Conservation (phyloP, 768 basidiomycete species). For the Boletus rubescentipes region DNA sequence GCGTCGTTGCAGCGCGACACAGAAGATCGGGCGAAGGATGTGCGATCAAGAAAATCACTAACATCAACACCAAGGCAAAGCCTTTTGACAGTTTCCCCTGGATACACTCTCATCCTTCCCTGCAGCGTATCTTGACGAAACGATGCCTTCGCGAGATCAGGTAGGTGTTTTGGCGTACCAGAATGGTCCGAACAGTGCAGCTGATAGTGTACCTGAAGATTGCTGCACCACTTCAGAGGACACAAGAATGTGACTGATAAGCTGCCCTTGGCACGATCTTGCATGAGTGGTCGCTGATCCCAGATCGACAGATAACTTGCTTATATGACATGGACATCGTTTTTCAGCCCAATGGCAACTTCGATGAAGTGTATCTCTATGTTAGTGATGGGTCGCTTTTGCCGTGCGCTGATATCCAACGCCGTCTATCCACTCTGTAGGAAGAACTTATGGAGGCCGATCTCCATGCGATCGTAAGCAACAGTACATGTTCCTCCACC, state of each 20-base stretch:
- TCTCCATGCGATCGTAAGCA: slow-evolving; percentile 91
- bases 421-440: slow-evolving; percentile 40
- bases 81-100: neutral
- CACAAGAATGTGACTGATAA: slow-evolving; percentile 86
- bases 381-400: slow-evolving; percentile 41
- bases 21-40: slow-evolving; percentile 83
- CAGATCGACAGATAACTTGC: slow-evolving; percentile 76
- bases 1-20: slow-evolving; percentile 85
- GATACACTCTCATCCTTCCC: slow-evolving; percentile 13
- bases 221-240: slow-evolving; percentile 96
- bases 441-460: slow-evolving; percentile 99
- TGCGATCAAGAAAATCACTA: slow-evolving; percentile 96
- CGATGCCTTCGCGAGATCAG: slow-evolving; percentile 94
- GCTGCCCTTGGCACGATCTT: neutral
- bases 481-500: neutral
- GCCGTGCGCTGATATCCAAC: neutral
- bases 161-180: slow-evolving; percentile 39
- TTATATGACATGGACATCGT: slow-evolving; percentile 99
- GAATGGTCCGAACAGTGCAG: neutral
- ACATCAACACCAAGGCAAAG: slow-evolving; percentile 85
- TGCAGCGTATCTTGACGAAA: slow-evolving; percentile 91
- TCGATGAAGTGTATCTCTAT: slow-evolving; percentile 95
- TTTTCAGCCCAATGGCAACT: slow-evolving; percentile 86
- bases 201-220: slow-evolving; percentile 42
- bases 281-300: slow-evolving; percentile 3